phyloP scores from a whole-genome alignment of 192 early-diverging fungal genomes.

The Entomortierella chlamydospora region DNA sequence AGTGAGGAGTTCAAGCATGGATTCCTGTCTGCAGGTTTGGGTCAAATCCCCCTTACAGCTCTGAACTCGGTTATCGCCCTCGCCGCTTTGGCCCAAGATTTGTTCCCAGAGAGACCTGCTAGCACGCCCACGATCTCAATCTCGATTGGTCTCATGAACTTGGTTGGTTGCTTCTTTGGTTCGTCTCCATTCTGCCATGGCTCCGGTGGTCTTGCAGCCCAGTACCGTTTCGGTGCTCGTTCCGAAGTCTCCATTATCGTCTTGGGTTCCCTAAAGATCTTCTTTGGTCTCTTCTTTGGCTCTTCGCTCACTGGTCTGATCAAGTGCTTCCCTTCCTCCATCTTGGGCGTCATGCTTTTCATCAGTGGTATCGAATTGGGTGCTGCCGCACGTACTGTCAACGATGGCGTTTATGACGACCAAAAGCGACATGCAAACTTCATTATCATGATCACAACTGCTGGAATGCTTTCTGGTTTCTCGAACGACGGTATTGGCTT shows the following conservation, averaged over 20 bases:
- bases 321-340: slow-evolving; percentile 77
- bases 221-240: slow-evolving; percentile 94
- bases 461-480: slow-evolving; percentile 77
- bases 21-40: slow-evolving; percentile 80
- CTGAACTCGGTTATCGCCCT: slow-evolving; percentile 91
- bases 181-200: slow-evolving; percentile 86
- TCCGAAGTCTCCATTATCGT: slow-evolving; percentile 82
- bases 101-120: slow-evolving; percentile 77
- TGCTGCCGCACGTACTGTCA: slow-evolving; percentile 64
- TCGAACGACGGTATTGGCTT: slow-evolving; percentile 88
- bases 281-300: slow-evolving; percentile 85
- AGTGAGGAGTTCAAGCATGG: slow-evolving; percentile 74
- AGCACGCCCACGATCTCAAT: slow-evolving; percentile 66
- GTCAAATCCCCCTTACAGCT: slow-evolving; percentile 85
- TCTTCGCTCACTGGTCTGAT: slow-evolving; percentile 80
- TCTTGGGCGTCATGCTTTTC: slow-evolving; percentile 91
- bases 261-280: slow-evolving; percentile 81
- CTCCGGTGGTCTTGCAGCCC: slow-evolving; percentile 90
- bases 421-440: slow-evolving; percentile 66
- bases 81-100: slow-evolving; percentile 78
- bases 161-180: slow-evolving; percentile 77
- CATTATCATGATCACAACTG: slow-evolving; percentile 77
- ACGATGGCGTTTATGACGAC: slow-evolving; percentile 58
- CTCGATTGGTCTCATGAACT: slow-evolving; percentile 83
- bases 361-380: slow-evolving; percentile 83